Percentiles rank a stretch among this genome's conserved stretches.
Evolutionary conservation across 345 rosid genomes (phyloP).

Genomic region (Camelina hispida): DNA sequence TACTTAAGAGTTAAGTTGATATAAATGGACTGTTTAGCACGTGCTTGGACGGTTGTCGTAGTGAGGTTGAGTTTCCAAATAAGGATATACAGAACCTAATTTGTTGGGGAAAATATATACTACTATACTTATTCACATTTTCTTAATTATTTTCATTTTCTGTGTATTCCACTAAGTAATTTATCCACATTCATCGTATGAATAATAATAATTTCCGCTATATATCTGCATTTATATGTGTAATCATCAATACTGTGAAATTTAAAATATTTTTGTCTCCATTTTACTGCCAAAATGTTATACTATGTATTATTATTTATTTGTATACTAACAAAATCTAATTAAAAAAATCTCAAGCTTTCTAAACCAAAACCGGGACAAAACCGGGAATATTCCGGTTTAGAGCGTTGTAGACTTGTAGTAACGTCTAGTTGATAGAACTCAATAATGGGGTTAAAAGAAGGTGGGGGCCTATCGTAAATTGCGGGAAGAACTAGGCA

Average conservation of each 20-base stretch:
- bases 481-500: constrained; percentile 19
- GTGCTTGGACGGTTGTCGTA: constrained; percentile 47
- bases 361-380: constrained; percentile 5
- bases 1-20: neutral
- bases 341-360: neutral
- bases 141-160: neutral
- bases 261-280: no score
- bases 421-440: constrained; percentile 31
- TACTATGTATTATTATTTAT: neutral
- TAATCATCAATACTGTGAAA: no score
- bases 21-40: constrained; percentile 23
- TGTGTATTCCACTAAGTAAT: neutral
- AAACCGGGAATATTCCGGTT: constrained; percentile 8
- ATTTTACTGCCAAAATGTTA: no score
- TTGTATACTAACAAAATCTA: neutral
- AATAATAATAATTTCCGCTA: neutral
- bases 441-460: constrained; percentile 4
- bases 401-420: neutral
- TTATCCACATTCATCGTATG: neutral
- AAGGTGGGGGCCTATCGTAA: constrained; percentile 31
- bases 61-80: constrained; percentile 35
- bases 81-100: constrained; percentile 26
- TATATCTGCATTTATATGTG: neutral
- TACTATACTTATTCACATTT: neutral
- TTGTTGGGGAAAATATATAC: constrained; percentile 25